Base-by-base conservation (phyloP, 2,329 filamentous ascomycete species). In the Phialocephala sp. region DNA sequence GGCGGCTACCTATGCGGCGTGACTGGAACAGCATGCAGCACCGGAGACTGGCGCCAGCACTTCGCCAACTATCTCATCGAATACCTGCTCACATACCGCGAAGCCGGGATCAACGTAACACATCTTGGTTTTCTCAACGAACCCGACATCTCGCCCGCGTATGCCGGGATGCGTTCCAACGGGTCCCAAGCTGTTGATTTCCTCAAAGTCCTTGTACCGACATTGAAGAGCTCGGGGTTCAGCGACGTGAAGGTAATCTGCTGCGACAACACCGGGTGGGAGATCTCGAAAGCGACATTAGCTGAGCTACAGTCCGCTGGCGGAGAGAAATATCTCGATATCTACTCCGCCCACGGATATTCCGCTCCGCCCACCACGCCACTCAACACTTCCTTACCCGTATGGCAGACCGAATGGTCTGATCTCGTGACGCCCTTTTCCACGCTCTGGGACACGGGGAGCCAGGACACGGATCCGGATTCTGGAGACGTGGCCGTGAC, bases 1-100 rank as follows among this genome's bases (percentile, higher is more conserved):
- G 79, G 80, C 0, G 81, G 81, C 1, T 79, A 76, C 50, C 73
- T 84, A 0, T 83, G 81, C 62, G 81, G 81, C 39, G 80, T 81
- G 37, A 70, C 76, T 60, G 72, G 74, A 20, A 73, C 77, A 18
- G 72, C 64, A 12, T 82, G 80, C 66, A 67, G 71, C 4, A 76
- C 74, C 15, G 81, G 80, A 22, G 45, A 50, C 12, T 50, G 45
- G 45, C 8, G 45, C 2, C 45, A 22, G n/a, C 45, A 50, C 9
- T 50, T 50, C 20, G 45, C 45, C 6, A 50, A 50, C 20, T 50
- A 50, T 11, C 20, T 50, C 3, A 14, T 50, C n/a, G 18, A 50
- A 14, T 50, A 50, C 8, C 20, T 50, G 4, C 2, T 9, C n/a
- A 11, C n/a, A 2, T 83, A 82, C 70, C 72, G 72, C 12, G 72